Evolutionary conservation across 2,329 filamentous ascomycete species (phyloP).

Genomic region (Calonectria crousiana): DNA sequence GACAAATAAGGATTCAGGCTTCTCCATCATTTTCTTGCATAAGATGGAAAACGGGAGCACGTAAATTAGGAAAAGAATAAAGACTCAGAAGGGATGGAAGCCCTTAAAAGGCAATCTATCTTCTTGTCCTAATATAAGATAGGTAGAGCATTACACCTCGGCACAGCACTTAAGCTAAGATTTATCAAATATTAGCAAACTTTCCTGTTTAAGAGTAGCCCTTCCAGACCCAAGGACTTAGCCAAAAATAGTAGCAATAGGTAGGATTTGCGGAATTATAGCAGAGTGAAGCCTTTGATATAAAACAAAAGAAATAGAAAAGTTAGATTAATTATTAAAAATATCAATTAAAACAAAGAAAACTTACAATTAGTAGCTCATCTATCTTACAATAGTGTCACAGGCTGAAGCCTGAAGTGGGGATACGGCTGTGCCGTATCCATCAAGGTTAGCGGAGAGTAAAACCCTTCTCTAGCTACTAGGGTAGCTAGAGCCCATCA

Average conservation of each 20-base stretch:
- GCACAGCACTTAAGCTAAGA: neutral
- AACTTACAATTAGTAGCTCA: neutral
- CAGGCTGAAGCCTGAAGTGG: too few species aligned
- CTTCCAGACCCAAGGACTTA: neutral
- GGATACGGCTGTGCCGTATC: too few species aligned
- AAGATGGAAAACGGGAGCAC: neutral
- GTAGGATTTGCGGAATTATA: neutral
- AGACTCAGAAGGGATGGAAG: neutral
- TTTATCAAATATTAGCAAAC: neutral
- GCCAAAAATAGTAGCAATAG: neutral
- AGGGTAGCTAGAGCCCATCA: too few species aligned
- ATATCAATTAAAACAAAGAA: neutral
- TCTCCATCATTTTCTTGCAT: neutral
- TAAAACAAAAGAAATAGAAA: neutral
- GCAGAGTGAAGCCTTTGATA: neutral
- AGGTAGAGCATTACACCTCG: neutral
- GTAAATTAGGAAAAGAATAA: neutral
- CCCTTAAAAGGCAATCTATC: neutral
- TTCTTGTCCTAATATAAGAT: neutral
- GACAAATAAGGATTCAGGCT: neutral
- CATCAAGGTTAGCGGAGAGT: too few species aligned
- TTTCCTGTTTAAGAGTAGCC: neutral
- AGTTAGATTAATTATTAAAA: too few species aligned
- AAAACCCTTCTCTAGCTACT: too few species aligned
- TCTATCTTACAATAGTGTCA: too few species aligned